phyloP scores from a whole-genome alignment of 768 basidiomycete genomes.

The Pleurotus citrinopileatus region DNA sequence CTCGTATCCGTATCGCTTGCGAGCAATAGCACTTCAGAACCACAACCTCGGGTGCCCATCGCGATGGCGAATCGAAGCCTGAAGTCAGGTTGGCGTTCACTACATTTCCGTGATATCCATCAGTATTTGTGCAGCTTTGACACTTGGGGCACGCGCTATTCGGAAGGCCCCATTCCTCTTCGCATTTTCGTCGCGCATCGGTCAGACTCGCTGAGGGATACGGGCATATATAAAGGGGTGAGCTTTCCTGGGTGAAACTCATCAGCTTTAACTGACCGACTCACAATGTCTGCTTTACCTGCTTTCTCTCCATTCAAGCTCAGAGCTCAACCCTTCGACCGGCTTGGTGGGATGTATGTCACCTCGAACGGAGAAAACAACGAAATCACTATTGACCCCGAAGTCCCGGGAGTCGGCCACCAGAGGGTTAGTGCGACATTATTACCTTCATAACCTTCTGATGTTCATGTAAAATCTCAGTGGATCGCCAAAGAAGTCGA shows the following conservation, averaged over 20 bases:
- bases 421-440: not conserved
- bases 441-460: not conserved
- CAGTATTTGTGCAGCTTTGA: too few relatives aligned
- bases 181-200: too few relatives aligned
- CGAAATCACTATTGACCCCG: not conserved
- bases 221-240: too few relatives aligned
- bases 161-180: too few relatives aligned
- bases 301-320: not conserved
- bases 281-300: not conserved
- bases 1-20: too few relatives aligned
- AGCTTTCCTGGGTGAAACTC: not conserved
- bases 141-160: too few relatives aligned
- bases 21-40: too few relatives aligned
- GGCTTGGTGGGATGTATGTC: not conserved
- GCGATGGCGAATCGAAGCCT: too few relatives aligned
- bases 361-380: not conserved
- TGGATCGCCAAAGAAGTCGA: not conserved
- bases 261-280: not conserved
- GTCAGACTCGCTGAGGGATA: too few relatives aligned
- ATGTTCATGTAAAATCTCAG: not conserved
- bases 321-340: not conserved
- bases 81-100: too few relatives aligned
- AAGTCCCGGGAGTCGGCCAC: not conserved
- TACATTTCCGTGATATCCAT: too few relatives aligned
- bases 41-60: too few relatives aligned